Base-by-base conservation (phyloP, 768 basidiomycete species). In the Leccinum subgranulosum region DNA sequence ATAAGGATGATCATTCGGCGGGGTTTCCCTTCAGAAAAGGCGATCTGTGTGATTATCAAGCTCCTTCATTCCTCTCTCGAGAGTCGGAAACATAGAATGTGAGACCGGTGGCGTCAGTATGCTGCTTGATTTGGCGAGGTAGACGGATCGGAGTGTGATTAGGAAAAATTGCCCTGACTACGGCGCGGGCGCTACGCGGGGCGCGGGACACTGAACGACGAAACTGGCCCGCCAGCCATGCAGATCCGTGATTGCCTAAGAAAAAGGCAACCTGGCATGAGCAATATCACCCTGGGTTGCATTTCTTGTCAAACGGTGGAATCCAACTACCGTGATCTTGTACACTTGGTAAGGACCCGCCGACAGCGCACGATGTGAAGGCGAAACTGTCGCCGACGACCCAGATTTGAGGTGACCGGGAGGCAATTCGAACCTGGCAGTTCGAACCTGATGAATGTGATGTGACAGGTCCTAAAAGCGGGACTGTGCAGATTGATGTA, bases 141-240 rank as follows among this genome's bases (percentile, higher is more conserved):
- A 17, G 27, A 53, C 46, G 52, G 23, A 53, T 53, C 12, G 33
- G 43, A 31, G 56, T 25, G 23, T 23, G 12, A 28, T 36, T 11
- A 56, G 60, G 47, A 55, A 63, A 39, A 1, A 1, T 39, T 60
- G 49, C 64, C 64, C 33, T 66, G 56, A 58, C 63, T 66, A 59
- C 64, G 27, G 53, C 15, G 39, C 28, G 6, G 14, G 29, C 36
- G 36, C 36, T 36, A 36, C 36, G 36, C 36, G 28, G n/a, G 17
- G 14, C n/a, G 7, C 27, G 34, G 48, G 27, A 34, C 46, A 15
- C 12, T 4, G 31, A 25, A 47, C 15, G 21, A 49, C 43, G n/a
- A 27, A 34, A 47, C 25, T 33, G 17, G 33, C 9, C 12, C 15
- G 25, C 14, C 14, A 25, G 19, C 34, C 31, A 28, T 36, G 43